Evolutionary conservation across 2,329 filamentous ascomycete species (phyloP), one percentile per base, ranked within the genome.

Genomic region (Hypoxylon rubiginosum): DNA sequence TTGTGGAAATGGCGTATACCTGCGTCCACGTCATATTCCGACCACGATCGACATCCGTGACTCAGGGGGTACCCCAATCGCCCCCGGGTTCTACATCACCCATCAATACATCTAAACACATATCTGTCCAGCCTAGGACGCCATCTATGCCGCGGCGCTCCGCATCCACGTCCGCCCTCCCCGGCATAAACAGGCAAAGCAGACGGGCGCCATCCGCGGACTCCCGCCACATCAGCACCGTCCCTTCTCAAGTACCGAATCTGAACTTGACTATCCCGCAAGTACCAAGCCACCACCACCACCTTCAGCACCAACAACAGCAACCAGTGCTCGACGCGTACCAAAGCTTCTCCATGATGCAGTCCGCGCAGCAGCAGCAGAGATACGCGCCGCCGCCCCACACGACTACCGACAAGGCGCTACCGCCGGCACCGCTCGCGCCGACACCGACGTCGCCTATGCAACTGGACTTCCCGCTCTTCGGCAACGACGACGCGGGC

Each of bases 1-100:
- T 91, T 48, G 86, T 88, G 11, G 81, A 83, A 57, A 80, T 87
- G 56, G 88, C 88, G 3, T 89, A 67, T 75, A 78, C 41, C 52
- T 81, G 71, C 68, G 79, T 71, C 15, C 75, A 77, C 50, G 71
- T 78, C 51, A 70, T 76, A n/a, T 65, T 76, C 50, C 72, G 74
- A 28, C 75, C 76, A 28, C 73, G 72, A 58, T 73, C 72, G 30
- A 55, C 62, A 19, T 55, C 72, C 8, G 51, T 66, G 28, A 48
- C 36, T 8, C 65, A 64, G 36, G 65, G 69, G 6, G 39, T n/a
- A n/a, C n/a, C 59, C 7, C 58, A 70, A 41, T 61, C 66, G 8
- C 53, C 61, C 4, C 54, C 60, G n/a, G 51, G 50, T 6, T 53
- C 59, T 17, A 26, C 55, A 2, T 66, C 69, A 10, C 53, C 71